Evolutionary conservation across 1,284 basidiomycete species (phyloP), one percentile per base, ranked within the genome.

Genomic region (Trichosporon coremiiforme): DNA sequence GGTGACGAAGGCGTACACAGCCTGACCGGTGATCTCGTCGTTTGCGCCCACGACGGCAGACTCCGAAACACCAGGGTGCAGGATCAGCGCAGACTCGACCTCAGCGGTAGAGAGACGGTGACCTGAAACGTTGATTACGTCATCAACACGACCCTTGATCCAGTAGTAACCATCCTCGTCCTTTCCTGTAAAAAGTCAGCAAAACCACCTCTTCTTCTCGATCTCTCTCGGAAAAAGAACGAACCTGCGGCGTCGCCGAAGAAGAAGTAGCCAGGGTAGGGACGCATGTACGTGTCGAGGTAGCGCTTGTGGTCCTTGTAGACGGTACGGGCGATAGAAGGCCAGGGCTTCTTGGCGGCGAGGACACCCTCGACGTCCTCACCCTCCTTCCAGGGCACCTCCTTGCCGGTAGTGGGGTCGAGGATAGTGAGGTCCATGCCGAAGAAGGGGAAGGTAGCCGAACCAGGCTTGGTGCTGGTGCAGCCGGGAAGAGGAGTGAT

Each of bases 371-470:
- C 95, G 50, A 95, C 92, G 70, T 89, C 88, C 81, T 91, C 90
- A 64, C 94, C 96, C 73, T 87, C 85, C 57, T 60, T 60, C 57
- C 57, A 60, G 57, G 57, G 57, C 33, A 96, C 84, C 75, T 91
- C 89, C 86, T 90, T 71, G 66, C 83, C 84, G 22, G 76, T 78
- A 22, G 74, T 74, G 7, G 96, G 88, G 82, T 99, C 95, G 75
- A 99, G 86, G 68, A 99, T 90, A 15, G 89, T 92, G 41, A 94
- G 87, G 79, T 96, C 90, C 76, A 96, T 91, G 71, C 97, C 96
- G 81, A 97, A 97, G 91, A 98, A 98, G 41, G 96, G 96, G 70
- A 98, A 92, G 4, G 96, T 98, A 9, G 96, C 97, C 0, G 92
- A 90, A 66, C 97, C 97, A 22, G 97, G 94, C 87, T 99, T 99